phyloP scores from a whole-genome alignment of 352 stramenopile genomes.

The Globisporangium nagaii region DNA sequence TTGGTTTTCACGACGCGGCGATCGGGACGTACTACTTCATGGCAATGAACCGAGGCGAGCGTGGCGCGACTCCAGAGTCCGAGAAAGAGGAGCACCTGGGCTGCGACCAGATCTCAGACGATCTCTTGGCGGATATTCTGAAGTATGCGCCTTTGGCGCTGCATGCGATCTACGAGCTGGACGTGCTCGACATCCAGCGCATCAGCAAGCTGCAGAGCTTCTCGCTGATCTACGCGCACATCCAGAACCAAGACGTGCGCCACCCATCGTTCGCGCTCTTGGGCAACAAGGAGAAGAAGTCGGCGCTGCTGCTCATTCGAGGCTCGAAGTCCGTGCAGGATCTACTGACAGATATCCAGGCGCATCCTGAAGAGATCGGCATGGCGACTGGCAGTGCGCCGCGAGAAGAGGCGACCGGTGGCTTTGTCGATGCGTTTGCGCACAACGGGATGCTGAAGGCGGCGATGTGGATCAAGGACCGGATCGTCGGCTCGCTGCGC shows the following conservation, averaged over 20 bases:
- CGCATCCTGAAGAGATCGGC: conserved; percentile 71
- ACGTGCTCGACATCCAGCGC: conserved; percentile 80
- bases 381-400: conserved; percentile 28
- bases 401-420: conserved; percentile 41
- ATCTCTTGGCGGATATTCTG: conserved; percentile 62
- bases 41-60: conserved; percentile 81
- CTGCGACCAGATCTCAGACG: conserved; percentile 59
- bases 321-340: conserved; percentile 86
- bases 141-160: conserved; percentile 74
- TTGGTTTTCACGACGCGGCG: conserved; percentile 81
- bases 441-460: conserved; percentile 86
- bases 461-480: conserved; percentile 85
- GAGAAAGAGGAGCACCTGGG: conserved; percentile 56
- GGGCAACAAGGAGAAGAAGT: conserved; percentile 76
- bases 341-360: conserved; percentile 79
- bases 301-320: conserved; percentile 69
- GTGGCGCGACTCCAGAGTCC: conserved; percentile 57
- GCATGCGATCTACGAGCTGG: conserved; percentile 80
- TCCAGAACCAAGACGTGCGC: conserved; percentile 77
- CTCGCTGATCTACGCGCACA: conserved; percentile 70
- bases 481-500: conserved; percentile 69
- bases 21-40: conserved; percentile 88
- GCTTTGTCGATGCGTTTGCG: conserved; percentile 81
- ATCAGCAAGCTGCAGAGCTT: conserved; percentile 79
- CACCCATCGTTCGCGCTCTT: conserved; percentile 79